Conservation (phyloP, 2,329 filamentous ascomycete genomes). For the Sclerotinia subarctica region DNA sequence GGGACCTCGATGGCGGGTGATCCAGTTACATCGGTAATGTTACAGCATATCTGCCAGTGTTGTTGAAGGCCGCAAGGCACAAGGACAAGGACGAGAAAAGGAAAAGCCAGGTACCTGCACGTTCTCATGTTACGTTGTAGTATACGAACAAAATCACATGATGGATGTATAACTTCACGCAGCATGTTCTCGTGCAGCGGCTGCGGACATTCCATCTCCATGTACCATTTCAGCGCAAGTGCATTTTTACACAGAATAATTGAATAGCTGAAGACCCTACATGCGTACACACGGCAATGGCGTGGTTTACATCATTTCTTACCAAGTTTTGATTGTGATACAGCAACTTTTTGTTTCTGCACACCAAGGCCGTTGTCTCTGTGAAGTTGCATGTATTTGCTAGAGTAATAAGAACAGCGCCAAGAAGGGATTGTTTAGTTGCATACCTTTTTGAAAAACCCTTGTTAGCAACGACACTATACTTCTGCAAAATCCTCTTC, state of each 20-base stretch:
- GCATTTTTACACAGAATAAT: neutral
- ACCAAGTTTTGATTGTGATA: neutral
- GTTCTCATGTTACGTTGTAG: slow-evolving; percentile 2
- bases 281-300: neutral
- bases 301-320: neutral
- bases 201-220: neutral
- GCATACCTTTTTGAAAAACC: neutral
- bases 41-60: neutral
- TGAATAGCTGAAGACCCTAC: neutral
- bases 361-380: neutral
- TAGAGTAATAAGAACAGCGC: neutral
- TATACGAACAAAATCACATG: slow-evolving; percentile 14
- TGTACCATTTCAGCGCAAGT: neutral
- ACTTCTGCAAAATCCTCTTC: neutral
- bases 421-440: slow-evolving; percentile 1
- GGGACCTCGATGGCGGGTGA: neutral
- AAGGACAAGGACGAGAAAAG: neutral
- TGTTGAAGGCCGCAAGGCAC: neutral
- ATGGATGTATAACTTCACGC: slow-evolving; percentile 15
- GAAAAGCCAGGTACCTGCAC: neutral
- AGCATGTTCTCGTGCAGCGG: slow-evolving; percentile 10
- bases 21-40: neutral
- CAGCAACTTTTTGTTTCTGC: neutral
- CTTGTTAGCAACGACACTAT: neutral
- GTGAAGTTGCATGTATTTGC: neutral